Percentiles rank a stretch among this genome's conserved stretches.
Evolutionary conservation across 2,329 filamentous ascomycete species (phyloP).

Genomic region (Hypoxylon sp.): DNA sequence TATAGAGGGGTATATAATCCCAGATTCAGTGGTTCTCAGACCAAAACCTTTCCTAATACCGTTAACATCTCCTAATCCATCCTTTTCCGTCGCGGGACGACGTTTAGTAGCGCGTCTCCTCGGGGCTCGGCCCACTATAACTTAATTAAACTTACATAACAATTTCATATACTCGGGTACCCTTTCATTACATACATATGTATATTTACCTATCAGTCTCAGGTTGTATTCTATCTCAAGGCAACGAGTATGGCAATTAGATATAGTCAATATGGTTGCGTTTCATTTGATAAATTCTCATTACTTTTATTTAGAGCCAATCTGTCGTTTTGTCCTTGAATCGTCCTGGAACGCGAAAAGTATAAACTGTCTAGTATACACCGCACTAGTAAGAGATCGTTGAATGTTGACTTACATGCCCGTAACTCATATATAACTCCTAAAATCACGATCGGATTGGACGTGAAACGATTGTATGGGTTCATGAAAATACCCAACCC

Average conservation of each 20-base stretch:
- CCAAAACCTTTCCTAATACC: too few species aligned
- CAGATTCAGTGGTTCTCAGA: too few species aligned
- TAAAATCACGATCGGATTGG: not conserved
- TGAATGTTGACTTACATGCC: constrained; percentile 11
- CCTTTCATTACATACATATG: too few species aligned
- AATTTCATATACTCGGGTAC: constrained; percentile 2
- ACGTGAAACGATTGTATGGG: not conserved
- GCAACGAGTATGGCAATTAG: not conserved
- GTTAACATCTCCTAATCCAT: constrained; percentile 16
- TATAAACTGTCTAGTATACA: constrained; percentile 7
- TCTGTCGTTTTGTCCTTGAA: constrained; percentile 13
- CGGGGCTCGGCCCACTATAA: constrained; percentile 38
- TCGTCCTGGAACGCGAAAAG: constrained; percentile 3
- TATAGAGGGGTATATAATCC: too few species aligned
- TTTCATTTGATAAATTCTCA: constrained; percentile 12
- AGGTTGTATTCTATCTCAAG: not conserved
- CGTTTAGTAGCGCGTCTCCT: constrained; percentile 34
- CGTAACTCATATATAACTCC: constrained; percentile 20
- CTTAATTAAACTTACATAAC: constrained; percentile 38
- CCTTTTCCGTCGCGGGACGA: constrained; percentile 28
- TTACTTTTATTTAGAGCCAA: constrained; percentile 4
- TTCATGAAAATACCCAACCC: constrained; percentile 69
- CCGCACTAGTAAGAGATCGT: constrained; percentile 8
- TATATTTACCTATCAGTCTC: not conserved
- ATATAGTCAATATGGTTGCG: not conserved